Evolutionary conservation across 202 grass and related monocot species (phyloP).

Genomic region (Panicum virgatum): DNA sequence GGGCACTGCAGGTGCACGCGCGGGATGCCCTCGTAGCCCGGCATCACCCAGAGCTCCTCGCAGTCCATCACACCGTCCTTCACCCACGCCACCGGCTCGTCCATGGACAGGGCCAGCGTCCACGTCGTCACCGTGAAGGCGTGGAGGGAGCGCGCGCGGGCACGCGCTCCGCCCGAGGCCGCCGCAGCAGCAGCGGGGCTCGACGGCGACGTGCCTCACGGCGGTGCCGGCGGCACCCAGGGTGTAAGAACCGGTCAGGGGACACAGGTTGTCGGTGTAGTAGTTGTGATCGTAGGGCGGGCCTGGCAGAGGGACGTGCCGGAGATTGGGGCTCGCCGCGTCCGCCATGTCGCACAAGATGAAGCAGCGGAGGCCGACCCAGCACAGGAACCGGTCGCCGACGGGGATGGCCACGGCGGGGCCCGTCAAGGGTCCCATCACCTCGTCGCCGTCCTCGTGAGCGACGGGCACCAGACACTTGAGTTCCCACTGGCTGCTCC

Average conservation of each 20-base stretch:
- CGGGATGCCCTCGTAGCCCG: not conserved
- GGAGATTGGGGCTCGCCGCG: not conserved
- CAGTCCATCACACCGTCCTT: not conserved
- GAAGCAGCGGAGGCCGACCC: not conserved
- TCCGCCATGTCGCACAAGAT: not conserved
- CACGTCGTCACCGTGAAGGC: not conserved
- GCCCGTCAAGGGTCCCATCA: no score
- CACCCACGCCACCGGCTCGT: not conserved
- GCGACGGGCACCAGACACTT: not conserved
- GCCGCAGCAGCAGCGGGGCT: not conserved
- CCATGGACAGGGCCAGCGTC: not conserved
- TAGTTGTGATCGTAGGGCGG: no score
- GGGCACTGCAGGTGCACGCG: not conserved
- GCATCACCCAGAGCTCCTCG: not conserved
- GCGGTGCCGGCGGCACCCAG: not conserved
- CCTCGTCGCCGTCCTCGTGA: no score
- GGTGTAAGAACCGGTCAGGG: no score
- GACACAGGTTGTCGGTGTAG: no score
- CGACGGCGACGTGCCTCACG: not conserved
- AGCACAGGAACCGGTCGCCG: not conserved
- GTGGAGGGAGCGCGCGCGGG: no score
- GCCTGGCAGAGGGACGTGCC: not conserved
- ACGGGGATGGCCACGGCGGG: not conserved
- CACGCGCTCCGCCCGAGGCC: not conserved
- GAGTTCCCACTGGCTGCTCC: not conserved